Evolutionary conservation across 2,329 filamentous ascomycete genomes (phyloP), one percentile per base, ranked within the genome.

Genomic region (Zymoseptoria passerinii): DNA sequence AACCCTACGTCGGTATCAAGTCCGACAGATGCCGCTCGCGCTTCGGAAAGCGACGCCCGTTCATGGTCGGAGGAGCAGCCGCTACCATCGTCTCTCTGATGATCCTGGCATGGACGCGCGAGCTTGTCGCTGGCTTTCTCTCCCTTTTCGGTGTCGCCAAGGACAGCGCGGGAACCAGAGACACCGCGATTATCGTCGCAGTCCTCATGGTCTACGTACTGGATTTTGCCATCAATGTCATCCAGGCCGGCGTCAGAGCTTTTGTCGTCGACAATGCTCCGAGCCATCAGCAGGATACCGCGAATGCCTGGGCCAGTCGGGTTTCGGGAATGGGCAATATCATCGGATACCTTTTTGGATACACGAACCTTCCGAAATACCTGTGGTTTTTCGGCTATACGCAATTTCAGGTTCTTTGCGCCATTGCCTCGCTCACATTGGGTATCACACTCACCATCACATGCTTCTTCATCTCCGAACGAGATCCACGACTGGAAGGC

Each of bases 241-340:
- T 97, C 35, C 92, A 97, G 81, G 92, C 94, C 53, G 89, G 86
- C 4, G 89, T 96, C 68, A 83, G 92, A 64, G 90, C 92, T 23
- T 95, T 95, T 71, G 95, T 97, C 56, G 89, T 96, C 23, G 92
- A 97, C 70, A 92, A 91, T 68, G 89, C 90, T 0, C 94, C 94
- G 0, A 84, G 89, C 1, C 92, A 96, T 69, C 92, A 97, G 72
- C 92, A 97, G 76, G 92, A 96, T 74, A 81, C 87, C 44, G 92
- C 92, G 56, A 97, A 97, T 75, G 87, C 92, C 48, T 96, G 95
- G 92, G 90, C 92, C 19, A 92, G 90, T 68, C 85, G 92, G 54
- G 83, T 92, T 58, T 88, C 86, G 9, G 92, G 92, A 23, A 77
- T 95, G 51, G 94, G 92, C 29, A 96, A 96, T 71, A 96, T 97